These are phyloP conservation scores for Gamsiella multidivaricata DNA, from an alignment of 192 early-diverging fungal species.

Conservation along the genomic window DNA sequence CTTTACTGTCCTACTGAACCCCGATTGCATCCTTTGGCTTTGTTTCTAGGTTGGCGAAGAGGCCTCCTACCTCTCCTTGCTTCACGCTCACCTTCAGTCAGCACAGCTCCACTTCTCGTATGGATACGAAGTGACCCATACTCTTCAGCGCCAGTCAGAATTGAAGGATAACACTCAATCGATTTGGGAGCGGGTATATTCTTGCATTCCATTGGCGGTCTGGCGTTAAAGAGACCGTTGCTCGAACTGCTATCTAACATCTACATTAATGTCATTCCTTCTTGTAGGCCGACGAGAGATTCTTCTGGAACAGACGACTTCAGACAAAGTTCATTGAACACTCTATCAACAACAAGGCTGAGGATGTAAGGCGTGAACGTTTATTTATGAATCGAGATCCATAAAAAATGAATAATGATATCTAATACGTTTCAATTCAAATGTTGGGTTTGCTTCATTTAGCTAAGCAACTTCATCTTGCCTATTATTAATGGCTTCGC, in stretches of 20 bases:
- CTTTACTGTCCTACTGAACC: too few relatives aligned
- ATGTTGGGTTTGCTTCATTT: constrained; percentile 8
- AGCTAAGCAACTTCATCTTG: constrained; percentile 85
- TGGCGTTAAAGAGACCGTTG: too few relatives aligned
- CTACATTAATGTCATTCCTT: not conserved
- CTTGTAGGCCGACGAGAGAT: constrained; percentile 86
- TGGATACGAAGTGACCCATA: constrained; percentile 86
- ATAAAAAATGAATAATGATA: too few relatives aligned
- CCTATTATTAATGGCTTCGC: constrained; percentile 93
- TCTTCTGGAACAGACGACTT: constrained; percentile 92
- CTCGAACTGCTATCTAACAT: not conserved
- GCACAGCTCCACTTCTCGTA: constrained; percentile 84
- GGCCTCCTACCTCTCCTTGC: constrained; percentile 57
- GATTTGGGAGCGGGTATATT: constrained; percentile 67
- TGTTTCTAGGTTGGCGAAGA: constrained; percentile 58
- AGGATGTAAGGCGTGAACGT: constrained; percentile 56
- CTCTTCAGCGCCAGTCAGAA: constrained; percentile 78
- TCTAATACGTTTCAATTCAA: too few relatives aligned
- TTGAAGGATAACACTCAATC: constrained; percentile 49
- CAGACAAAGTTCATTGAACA: constrained; percentile 75
- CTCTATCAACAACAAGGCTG: constrained; percentile 51
- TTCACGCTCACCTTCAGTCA: constrained; percentile 60
- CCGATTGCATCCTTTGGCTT: not conserved
- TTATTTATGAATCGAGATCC: too few relatives aligned
- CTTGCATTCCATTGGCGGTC: too few relatives aligned